Percentiles rank a stretch among this genome's conserved stretches.
These are phyloP conservation scores for Sclerotinia spermophila DNA, from an alignment of 2,329 filamentous ascomycete genomes.

Conservation along the genomic window DNA sequence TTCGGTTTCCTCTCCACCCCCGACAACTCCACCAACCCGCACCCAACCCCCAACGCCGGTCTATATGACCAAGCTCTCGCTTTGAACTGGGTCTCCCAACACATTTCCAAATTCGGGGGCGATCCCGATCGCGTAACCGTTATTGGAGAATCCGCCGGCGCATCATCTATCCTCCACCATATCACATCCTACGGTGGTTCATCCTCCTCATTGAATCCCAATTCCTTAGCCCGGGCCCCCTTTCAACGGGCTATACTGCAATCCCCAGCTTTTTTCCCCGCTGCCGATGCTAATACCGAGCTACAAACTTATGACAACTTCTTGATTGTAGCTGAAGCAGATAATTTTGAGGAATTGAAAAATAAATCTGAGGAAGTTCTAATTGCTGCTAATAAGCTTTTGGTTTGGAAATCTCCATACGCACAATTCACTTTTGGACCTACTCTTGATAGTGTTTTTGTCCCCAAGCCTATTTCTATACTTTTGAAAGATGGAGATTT, in stretches of 20 bases:
- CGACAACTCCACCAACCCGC: slow-evolving; percentile 45
- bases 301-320: not conserved
- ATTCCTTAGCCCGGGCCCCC: not conserved
- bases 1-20: slow-evolving; percentile 65
- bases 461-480: not conserved
- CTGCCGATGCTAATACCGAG: not conserved
- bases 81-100: slow-evolving; percentile 55
- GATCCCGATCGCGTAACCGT: slow-evolving; percentile 40
- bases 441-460: not conserved
- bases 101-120: slow-evolving; percentile 45
- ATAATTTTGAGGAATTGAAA: not conserved
- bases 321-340: not conserved
- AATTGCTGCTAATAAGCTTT: not conserved
- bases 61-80: slow-evolving; percentile 57
- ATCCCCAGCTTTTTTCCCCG: not conserved
- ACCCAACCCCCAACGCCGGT: slow-evolving; percentile 61
- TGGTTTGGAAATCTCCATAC: not conserved
- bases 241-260: not conserved
- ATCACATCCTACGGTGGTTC: slow-evolving; percentile 50
- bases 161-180: slow-evolving; percentile 53
- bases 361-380: not conserved
- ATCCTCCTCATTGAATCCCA: not conserved
- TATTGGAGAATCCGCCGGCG: slow-evolving; percentile 45
- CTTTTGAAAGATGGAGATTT: not conserved
- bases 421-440: not conserved